Conservation (phyloP, 768 basidiomycete species). For the Hortiboletus campestris region DNA sequence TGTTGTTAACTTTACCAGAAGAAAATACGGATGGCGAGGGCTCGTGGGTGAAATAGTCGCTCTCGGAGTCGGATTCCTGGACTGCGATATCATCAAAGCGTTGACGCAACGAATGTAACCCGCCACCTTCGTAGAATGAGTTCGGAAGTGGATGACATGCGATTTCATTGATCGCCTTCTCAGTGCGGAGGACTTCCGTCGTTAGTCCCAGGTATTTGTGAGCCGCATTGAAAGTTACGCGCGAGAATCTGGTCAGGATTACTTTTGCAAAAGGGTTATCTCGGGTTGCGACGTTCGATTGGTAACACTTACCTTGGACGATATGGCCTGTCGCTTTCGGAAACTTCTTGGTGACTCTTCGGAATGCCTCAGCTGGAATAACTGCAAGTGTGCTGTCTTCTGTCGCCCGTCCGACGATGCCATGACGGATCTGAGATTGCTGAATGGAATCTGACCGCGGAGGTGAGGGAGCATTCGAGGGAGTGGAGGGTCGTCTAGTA, state of each 20-base stretch:
- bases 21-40: conserved; percentile 19
- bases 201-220: conserved; percentile 96
- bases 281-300: conserved; percentile 3
- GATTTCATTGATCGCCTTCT: conserved; percentile 95
- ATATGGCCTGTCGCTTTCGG: conserved; percentile 97
- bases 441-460: conserved; percentile 25
- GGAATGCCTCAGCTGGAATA: conserved; percentile 96
- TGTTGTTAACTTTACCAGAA: conserved; percentile 19
- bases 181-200: conserved; percentile 91
- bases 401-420: conserved; percentile 87
- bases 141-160: conserved; percentile 92
- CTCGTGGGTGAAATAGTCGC: conserved; percentile 52
- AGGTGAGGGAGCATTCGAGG: conserved; percentile 22
- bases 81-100: conserved; percentile 71
- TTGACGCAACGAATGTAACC: conserved; percentile 84
- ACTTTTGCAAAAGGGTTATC: conserved; percentile 44
- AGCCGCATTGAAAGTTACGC: conserved; percentile 96
- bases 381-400: conserved; percentile 97
- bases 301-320: conserved; percentile 66
- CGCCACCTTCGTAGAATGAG: conserved; percentile 90
- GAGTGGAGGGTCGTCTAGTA: conserved; percentile 2
- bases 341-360: conserved; percentile 90
- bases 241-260: conserved; percentile 91
- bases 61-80: conserved; percentile 45
- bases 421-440: conserved; percentile 48